Percentiles rank a stretch among this genome's conserved stretches.
Conservation (phyloP, 2,329 filamentous ascomycete species). For the Ilyonectria mors-panacis region DNA sequence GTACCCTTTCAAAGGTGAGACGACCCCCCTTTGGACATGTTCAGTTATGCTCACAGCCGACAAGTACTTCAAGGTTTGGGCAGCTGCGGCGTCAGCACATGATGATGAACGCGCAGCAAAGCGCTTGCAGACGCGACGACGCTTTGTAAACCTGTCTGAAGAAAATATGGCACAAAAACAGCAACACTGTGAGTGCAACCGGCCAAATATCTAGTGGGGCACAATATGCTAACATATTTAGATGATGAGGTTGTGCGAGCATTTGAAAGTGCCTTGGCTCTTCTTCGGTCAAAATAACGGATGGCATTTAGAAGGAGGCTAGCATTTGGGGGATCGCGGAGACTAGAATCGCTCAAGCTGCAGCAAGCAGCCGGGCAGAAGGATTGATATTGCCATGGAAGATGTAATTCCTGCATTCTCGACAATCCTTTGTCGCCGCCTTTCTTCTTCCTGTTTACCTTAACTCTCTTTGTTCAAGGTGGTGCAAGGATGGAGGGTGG, state of each 20-base stretch:
- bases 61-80: conserved; percentile 87
- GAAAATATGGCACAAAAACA: conserved; percentile 80
- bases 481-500: conserved; percentile 11
- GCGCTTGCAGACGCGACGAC: conserved; percentile 83
- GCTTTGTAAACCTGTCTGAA: conserved; percentile 83
- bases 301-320: not conserved
- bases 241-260: conserved; percentile 72
- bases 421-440: not conserved
- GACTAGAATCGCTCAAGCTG: not conserved
- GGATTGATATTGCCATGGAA: not conserved
- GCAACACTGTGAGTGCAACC: conserved; percentile 74
- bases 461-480: not conserved
- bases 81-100: conserved; percentile 77
- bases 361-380: not conserved
- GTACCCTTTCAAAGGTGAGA: conserved; percentile 74
- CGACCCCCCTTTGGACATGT: conserved; percentile 53
- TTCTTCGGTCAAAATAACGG: conserved; percentile 60
- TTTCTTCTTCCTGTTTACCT: not conserved
- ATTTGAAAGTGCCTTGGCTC: conserved; percentile 73
- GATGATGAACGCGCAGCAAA: conserved; percentile 85
- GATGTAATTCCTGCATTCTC: not conserved
- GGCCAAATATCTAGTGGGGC: conserved; percentile 53
- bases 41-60: conserved; percentile 13
- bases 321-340: not conserved
- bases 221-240: conserved; percentile 42